phyloP scores from a whole-genome alignment of 495 filamentous ascomycete species.

The Penicillium angulare region DNA sequence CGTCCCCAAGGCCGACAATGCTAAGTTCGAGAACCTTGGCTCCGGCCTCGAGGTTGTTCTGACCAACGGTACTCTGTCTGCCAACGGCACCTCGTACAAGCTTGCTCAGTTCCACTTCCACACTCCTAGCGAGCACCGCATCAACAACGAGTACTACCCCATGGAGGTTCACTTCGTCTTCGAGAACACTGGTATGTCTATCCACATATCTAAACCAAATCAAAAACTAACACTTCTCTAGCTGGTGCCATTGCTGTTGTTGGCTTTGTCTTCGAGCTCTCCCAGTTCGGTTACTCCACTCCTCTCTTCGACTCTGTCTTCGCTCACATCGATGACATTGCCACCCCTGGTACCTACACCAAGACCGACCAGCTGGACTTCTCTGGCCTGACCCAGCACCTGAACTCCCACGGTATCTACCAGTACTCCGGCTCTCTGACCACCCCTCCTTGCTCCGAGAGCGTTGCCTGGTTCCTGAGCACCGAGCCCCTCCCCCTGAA shows the following conservation, averaged over 20 bases:
- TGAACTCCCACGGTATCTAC: constrained; percentile 50
- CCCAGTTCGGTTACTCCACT: constrained; percentile 37
- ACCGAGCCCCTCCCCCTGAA: constrained; percentile 50
- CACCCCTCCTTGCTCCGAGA: constrained; percentile 67
- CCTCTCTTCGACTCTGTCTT: constrained; percentile 55
- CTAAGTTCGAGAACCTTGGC: constrained; percentile 59
- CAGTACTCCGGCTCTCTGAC: constrained; percentile 64
- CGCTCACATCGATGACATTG: constrained; percentile 49
- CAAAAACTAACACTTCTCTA: constrained; percentile 10
- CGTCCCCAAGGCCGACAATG: constrained; percentile 37
- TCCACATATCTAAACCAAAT: background rate
- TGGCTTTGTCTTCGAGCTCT: constrained; percentile 58
- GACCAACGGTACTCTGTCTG: constrained; percentile 33
- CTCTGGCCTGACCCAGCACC: constrained; percentile 46
- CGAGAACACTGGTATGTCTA: constrained; percentile 40
- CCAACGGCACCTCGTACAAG: constrained; percentile 45
- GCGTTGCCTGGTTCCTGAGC: constrained; percentile 57
- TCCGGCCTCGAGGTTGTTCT: constrained; percentile 58
- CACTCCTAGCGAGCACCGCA: constrained; percentile 63
- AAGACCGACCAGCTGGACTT: constrained; percentile 57
- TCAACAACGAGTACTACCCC: constrained; percentile 54
- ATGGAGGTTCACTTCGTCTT: constrained; percentile 69
- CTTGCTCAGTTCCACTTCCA: constrained; percentile 71
- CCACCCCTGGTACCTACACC: constrained; percentile 51
- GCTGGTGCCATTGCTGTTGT: constrained; percentile 52